Base-by-base conservation (phyloP, 768 basidiomycete species). In the Floccularia luteovirens region DNA sequence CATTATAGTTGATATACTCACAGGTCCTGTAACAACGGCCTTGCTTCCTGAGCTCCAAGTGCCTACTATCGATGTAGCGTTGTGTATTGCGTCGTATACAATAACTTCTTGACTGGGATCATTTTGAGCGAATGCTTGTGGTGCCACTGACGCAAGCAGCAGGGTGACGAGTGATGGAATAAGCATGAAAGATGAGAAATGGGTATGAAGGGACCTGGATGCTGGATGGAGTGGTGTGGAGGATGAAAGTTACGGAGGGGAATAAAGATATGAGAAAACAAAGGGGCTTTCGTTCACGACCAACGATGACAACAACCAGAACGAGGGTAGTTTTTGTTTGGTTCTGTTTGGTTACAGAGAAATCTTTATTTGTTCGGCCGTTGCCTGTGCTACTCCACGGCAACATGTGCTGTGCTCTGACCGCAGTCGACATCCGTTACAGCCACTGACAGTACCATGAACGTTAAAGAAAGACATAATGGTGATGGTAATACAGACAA, bases 41-140 rank as follows among this genome's bases (percentile, higher is more conserved):
- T 72, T 69, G 51, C 76, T 79, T 14, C 90, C 90, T 25, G 89
- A 82, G 36, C 73, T 73, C 94, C 94, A 98, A 8, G 91, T 92
- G 0, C 94, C 94, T 22, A 53, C 46, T 37, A 97, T 63, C 40
- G 63, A 35, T 0, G 90, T 90, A 2, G 74, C 66, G 56, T 93
- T 93, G 54, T 83, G 79, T 1, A 39, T 51, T 1, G 52, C 0
- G 52, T 74, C 57, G 52, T 62, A 77, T 0, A 47, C 42, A 43
- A 75, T 72, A 41, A 44, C 42, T 7, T 48, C 50, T 27, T 46
- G 46, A 31, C 47, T 32, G n/a, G n/a, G n/a, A n/a, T n/a, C n/a
- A n/a, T n/a, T n/a, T 47, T 70, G 67, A 7, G 63, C 61, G 23
- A 47, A 55, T 17, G 50, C 57, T 28, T 60, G 44, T 38, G 59